Evolutionary conservation across 1,284 basidiomycete genomes (phyloP), one percentile per base, ranked within the genome.

Genomic region (Pseudomicrostroma phylloplanum): DNA sequence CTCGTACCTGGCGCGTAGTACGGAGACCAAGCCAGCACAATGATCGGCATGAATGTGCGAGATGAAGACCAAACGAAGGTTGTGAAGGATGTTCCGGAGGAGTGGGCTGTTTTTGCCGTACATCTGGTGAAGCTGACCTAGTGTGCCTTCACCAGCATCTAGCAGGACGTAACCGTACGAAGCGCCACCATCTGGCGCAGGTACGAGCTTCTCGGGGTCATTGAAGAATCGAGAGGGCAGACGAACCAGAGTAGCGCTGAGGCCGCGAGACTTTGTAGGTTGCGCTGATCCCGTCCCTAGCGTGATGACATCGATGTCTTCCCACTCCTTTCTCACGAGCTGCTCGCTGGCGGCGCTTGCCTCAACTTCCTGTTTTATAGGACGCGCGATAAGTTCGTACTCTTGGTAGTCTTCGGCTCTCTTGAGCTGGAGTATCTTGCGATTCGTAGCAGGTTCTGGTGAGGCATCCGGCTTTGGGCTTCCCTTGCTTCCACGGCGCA

Each of bases 1-100:
- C 80, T 83, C 82, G 57, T 84, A 83, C 60, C 94, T 84, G 81
- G 88, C 87, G 0, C 85, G 82, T 12, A 97, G 83, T 15, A 97
- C 80, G 57, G 87, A 85, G 0, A 86, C 83, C 30, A 94, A 78
- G 1, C 94, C 94, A 56, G 89, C 85, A 76, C 96, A 93, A 78
- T 97, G 93, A 77, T 97, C 94, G 0, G 85, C 93, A 74, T 96
- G 93, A 72, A 89, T 85, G 77, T 97, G 94, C 68, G 89, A 92
- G 68, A 96, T 83, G 79, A 88, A 96, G 36, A 97, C 84, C 73
- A 90, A 85, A 67, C 85, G 87, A 39, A 94, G 79, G 56, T 88
- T 82, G n/a, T 86, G 82, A 61, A 94, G 58, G 3, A 73, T 67
- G 13, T 65, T 59, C 30, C 30, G 30, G 17, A 75, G 69, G 3